These are phyloP conservation scores for Hibiscus tridactylites DNA, from an alignment of 345 rosid genomes.

Conservation along the genomic window DNA sequence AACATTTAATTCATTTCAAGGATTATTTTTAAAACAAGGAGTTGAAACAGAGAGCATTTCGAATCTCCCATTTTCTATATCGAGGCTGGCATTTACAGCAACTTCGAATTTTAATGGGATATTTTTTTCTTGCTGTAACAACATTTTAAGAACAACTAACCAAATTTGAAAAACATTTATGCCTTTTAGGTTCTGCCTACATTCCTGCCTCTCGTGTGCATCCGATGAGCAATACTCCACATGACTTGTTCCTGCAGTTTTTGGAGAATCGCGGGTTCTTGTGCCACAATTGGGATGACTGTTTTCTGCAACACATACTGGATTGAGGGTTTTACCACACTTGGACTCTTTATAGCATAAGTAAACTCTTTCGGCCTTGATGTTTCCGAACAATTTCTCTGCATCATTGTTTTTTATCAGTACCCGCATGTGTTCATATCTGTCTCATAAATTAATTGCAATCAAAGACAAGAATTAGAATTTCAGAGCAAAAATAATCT, in stretches of 20 bases:
- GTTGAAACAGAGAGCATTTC: background rate
- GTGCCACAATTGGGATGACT: background rate
- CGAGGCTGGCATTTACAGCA: slow-evolving; percentile 19
- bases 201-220: slow-evolving; percentile 7
- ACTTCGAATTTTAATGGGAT: slow-evolving; percentile 39
- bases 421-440: slow-evolving; percentile 35
- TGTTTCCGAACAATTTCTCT: slow-evolving; percentile 44
- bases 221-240: background rate
- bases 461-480: background rate
- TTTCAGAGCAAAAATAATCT: background rate
- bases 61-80: background rate
- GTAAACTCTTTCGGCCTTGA: slow-evolving; percentile 38
- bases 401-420: slow-evolving; percentile 50
- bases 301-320: slow-evolving; percentile 13
- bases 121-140: slow-evolving; percentile 32
- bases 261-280: background rate
- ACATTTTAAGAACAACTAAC: slow-evolving; percentile 28
- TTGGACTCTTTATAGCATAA: slow-evolving; percentile 6
- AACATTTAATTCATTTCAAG: background rate
- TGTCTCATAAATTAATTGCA: slow-evolving; percentile 53
- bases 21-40: background rate
- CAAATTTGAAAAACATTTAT: slow-evolving; percentile 29
- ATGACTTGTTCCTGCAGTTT: background rate
- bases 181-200: slow-evolving; percentile 8
- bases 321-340: slow-evolving; percentile 14